These are phyloP conservation scores for Saccharomycopsis microspora DNA, from an alignment of 805 yeast genomes.

Conservation along the genomic window DNA sequence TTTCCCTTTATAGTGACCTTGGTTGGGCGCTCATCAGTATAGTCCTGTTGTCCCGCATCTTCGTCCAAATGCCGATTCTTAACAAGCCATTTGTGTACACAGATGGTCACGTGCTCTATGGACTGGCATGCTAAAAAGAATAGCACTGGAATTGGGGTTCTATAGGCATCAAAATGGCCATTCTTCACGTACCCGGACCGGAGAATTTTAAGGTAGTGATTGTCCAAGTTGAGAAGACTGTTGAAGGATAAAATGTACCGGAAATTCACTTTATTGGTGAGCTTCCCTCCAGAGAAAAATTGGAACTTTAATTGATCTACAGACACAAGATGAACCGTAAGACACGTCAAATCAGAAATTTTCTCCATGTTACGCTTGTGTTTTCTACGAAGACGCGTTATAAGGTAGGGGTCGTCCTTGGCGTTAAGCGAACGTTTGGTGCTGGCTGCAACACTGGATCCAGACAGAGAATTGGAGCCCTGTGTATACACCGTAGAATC, in stretches of 20 bases:
- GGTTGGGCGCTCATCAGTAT: too few species aligned
- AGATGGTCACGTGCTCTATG: constrained; percentile 29
- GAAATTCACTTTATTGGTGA: constrained; percentile 17
- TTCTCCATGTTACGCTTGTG: constrained; percentile 8
- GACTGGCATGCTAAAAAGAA: constrained; percentile 35
- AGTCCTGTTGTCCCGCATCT: too few species aligned
- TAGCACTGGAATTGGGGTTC: constrained; percentile 26
- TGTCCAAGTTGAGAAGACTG: constrained; percentile 25
- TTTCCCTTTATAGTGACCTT: too few species aligned
- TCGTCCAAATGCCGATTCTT: too few species aligned
- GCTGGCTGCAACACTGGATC: not conserved
- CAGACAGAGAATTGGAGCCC: not conserved
- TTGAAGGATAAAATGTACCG: constrained; percentile 41
- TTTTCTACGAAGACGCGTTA: constrained; percentile 4
- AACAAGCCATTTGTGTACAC: constrained; percentile 9
- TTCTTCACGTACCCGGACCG: constrained; percentile 15
- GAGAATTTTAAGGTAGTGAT: constrained; percentile 22
- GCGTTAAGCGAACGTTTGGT: not conserved
- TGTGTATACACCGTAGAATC: not conserved
- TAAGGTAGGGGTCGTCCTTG: constrained; percentile 15
- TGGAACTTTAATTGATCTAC: constrained; percentile 14
- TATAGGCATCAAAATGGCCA: not conserved
- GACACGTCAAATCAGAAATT: constrained; percentile 6
- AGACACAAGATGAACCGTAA: constrained; percentile 14
- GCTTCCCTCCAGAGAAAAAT: constrained; percentile 6